Evolutionary conservation across 352 stramenopile species (phyloP).

Genomic region (Phytophthora uliginosa): DNA sequence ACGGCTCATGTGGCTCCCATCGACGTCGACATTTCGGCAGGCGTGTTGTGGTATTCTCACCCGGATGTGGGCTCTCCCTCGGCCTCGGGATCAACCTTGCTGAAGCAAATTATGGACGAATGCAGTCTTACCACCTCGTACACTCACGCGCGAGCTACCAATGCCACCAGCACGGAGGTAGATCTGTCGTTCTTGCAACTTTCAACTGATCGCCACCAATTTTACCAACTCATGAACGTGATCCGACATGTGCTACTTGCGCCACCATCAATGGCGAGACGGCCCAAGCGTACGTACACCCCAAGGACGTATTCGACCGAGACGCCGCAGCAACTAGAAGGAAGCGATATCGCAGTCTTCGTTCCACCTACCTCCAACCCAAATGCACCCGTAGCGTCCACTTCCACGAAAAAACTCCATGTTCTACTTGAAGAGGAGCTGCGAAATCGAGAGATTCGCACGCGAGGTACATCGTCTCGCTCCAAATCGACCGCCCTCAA

Average conservation of each 20-base stretch:
- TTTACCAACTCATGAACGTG: slow-evolving; percentile 87
- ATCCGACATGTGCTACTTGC: slow-evolving; percentile 79
- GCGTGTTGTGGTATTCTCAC: slow-evolving; percentile 81
- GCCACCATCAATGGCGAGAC: slow-evolving; percentile 53
- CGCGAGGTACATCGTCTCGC: slow-evolving; percentile 43
- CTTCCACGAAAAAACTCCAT: slow-evolving; percentile 67
- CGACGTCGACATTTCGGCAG: slow-evolving; percentile 78
- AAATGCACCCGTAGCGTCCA: slow-evolving; percentile 5
- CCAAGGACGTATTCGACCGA: slow-evolving; percentile 21
- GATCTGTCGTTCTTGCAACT: slow-evolving; percentile 82
- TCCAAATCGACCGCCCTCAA: slow-evolving; percentile 51
- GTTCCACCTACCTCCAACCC: slow-evolving; percentile 31
- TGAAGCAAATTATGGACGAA: slow-evolving; percentile 86
- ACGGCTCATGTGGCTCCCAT: slow-evolving; percentile 78
- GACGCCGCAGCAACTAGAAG: slow-evolving; percentile 28
- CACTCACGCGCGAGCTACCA: slow-evolving; percentile 50
- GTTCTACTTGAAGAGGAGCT: slow-evolving; percentile 78
- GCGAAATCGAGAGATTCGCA: slow-evolving; percentile 64
- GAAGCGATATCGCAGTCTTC: slow-evolving; percentile 41
- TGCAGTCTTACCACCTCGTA: slow-evolving; percentile 75
- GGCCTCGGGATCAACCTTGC: slow-evolving; percentile 39
- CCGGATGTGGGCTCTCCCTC: slow-evolving; percentile 13
- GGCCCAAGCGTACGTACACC: slow-evolving; percentile 39
- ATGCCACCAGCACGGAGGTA: slow-evolving; percentile 59
- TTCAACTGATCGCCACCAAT: slow-evolving; percentile 81